Evolutionary conservation across 352 stramenopile genomes (phyloP).

Genomic region (Phytopythium montanum): DNA sequence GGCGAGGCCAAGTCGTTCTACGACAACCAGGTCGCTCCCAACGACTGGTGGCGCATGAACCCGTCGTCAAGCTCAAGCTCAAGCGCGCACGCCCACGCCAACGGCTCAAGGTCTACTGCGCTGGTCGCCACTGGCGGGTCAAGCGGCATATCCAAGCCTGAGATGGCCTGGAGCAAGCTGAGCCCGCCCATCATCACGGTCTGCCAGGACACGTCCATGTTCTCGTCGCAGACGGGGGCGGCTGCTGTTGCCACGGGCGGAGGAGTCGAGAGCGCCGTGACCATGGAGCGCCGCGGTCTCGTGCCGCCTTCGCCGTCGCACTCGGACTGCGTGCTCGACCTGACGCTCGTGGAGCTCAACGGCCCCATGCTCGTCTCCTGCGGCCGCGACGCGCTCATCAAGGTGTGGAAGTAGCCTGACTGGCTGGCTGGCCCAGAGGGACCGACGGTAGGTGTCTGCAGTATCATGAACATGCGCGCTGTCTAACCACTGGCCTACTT

Average conservation of each 20-base stretch:
- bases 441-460: not conserved
- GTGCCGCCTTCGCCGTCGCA: slow-evolving; percentile 85
- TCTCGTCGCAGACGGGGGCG: slow-evolving; percentile 44
- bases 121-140: slow-evolving; percentile 16
- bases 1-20: slow-evolving; percentile 84
- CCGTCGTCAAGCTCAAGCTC: slow-evolving; percentile 30
- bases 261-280: slow-evolving; percentile 63
- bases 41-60: slow-evolving; percentile 84
- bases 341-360: slow-evolving; percentile 93
- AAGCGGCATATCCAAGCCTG: slow-evolving; percentile 62
- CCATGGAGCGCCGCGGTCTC: slow-evolving; percentile 87
- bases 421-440: too few relatives aligned
- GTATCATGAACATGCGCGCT: not conserved
- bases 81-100: slow-evolving; percentile 18
- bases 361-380: slow-evolving; percentile 91
- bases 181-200: slow-evolving; percentile 80
- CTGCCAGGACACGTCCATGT: slow-evolving; percentile 80
- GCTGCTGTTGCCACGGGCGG: slow-evolving; percentile 40
- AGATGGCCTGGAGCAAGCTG: slow-evolving; percentile 87
- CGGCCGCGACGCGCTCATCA: slow-evolving; percentile 94
- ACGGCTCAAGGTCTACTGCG: slow-evolving; percentile 25
- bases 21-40: slow-evolving; percentile 72
- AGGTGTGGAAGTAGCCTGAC: slow-evolving; percentile 94
- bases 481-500: not conserved
- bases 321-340: slow-evolving; percentile 94